Evolutionary conservation across 495 filamentous ascomycete species (phyloP).

Genomic region (Monascus purpureus): DNA sequence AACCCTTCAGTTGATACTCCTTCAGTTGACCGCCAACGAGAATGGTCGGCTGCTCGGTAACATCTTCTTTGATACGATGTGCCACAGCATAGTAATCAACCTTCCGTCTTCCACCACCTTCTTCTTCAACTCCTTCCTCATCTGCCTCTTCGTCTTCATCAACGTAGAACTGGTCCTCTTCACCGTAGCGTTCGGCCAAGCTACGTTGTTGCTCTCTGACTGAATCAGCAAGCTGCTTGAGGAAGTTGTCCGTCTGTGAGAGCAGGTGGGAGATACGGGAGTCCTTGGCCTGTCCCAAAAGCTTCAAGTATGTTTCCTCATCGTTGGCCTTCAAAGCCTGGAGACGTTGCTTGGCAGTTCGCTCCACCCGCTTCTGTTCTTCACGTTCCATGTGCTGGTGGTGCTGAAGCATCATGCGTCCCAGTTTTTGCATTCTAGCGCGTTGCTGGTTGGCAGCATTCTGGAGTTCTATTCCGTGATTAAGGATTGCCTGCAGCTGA

Average conservation of each 20-base stretch:
- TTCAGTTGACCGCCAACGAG: slow-evolving; percentile 86
- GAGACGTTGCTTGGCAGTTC: slow-evolving; percentile 97
- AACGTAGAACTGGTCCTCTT: slow-evolving; percentile 41
- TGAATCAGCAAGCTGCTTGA: slow-evolving; percentile 85
- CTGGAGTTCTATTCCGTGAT: slow-evolving; percentile 52
- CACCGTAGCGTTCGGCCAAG: slow-evolving; percentile 63
- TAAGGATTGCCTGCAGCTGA: slow-evolving; percentile 61
- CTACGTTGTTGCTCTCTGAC: slow-evolving; percentile 84
- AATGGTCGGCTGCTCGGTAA: slow-evolving; percentile 66
- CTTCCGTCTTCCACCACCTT: slow-evolving; percentile 51
- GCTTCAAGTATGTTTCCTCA: slow-evolving; percentile 93
- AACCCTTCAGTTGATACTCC: slow-evolving; percentile 94
- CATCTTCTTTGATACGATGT: slow-evolving; percentile 85
- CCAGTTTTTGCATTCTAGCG: slow-evolving; percentile 65
- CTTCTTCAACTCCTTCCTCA: slow-evolving; percentile 54
- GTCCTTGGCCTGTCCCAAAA: slow-evolving; percentile 96
- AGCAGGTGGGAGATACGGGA: slow-evolving; percentile 96
- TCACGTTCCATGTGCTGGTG: slow-evolving; percentile 97
- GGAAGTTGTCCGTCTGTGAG: slow-evolving; percentile 90
- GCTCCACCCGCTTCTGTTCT: slow-evolving; percentile 92
- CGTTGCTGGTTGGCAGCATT: slow-evolving; percentile 39
- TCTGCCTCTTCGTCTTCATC: slow-evolving; percentile 57
- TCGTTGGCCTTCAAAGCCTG: slow-evolving; percentile 97
- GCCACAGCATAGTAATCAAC: slow-evolving; percentile 98
- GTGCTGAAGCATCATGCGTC: slow-evolving; percentile 70